Evolutionary conservation across 2,329 filamentous ascomycete species (phyloP).

Genomic region (Teratosphaeria gauchensis): DNA sequence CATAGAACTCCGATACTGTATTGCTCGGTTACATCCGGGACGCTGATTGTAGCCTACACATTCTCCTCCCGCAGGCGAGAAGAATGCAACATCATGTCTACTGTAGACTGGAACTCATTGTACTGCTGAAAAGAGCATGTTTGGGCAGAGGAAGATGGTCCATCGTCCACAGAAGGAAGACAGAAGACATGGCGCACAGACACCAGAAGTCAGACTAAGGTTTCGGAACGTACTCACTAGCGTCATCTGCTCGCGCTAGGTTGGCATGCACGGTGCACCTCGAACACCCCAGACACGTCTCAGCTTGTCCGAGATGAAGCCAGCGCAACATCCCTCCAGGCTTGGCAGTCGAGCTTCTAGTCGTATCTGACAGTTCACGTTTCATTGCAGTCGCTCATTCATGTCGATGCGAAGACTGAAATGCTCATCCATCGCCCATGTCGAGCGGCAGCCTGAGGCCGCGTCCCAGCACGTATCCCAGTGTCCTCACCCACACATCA

Average conservation of each 20-base stretch:
- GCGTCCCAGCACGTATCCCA: conserved; percentile 3
- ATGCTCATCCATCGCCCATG: conserved; percentile 1
- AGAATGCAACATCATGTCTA: too few relatives aligned
- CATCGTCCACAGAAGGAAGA: too few relatives aligned
- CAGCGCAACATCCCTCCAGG: background rate
- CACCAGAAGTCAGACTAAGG: background rate
- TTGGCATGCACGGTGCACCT: background rate
- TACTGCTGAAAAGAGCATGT: too few relatives aligned
- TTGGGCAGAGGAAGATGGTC: too few relatives aligned
- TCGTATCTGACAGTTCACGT: background rate
- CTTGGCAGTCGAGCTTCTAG: background rate
- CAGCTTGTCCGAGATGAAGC: background rate
- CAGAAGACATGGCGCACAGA: background rate
- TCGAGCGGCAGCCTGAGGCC: conserved; percentile 5
- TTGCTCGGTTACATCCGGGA: too few relatives aligned
- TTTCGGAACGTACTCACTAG: background rate
- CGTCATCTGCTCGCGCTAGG: background rate
- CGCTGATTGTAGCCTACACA: too few relatives aligned
- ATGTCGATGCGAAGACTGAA: background rate
- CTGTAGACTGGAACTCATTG: too few relatives aligned
- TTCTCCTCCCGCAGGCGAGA: too few relatives aligned
- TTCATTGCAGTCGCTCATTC: background rate
- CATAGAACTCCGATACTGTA: too few relatives aligned
- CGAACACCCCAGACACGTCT: background rate
- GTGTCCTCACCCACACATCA: conserved; percentile 6